Conservation (phyloP, 352 stramenopile species). For the Phytophthora cactorum region DNA sequence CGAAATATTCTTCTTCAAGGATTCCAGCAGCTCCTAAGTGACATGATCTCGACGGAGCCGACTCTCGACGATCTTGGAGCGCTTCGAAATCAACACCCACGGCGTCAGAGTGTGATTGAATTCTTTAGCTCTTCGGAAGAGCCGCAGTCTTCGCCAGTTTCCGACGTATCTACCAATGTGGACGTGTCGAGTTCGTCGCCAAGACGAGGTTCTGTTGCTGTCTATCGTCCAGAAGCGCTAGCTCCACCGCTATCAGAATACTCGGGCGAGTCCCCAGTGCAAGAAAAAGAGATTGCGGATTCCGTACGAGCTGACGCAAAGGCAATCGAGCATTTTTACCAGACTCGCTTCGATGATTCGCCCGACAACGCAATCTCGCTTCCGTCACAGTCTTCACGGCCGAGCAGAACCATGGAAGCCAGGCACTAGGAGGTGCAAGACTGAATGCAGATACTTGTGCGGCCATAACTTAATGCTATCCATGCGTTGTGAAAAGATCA, state of each 20-base stretch:
- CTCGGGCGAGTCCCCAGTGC: neutral
- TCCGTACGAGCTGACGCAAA: conserved; percentile 24
- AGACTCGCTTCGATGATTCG: conserved; percentile 67
- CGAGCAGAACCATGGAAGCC: conserved; percentile 11
- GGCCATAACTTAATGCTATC: conserved; percentile 13
- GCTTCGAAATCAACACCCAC: conserved; percentile 54
- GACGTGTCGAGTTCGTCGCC: conserved; percentile 6
- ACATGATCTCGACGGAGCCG: conserved; percentile 51
- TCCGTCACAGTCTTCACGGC: conserved; percentile 10
- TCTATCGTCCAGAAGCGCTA: conserved; percentile 11
- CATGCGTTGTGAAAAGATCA: neutral
- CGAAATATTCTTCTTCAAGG: conserved; percentile 65
- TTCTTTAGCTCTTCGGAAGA: conserved; percentile 52
- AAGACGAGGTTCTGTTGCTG: conserved; percentile 7
- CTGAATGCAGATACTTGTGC: neutral
- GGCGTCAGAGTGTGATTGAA: conserved; percentile 53
- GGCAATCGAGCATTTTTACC: conserved; percentile 58
- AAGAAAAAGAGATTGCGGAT: neutral
- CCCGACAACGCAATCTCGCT: conserved; percentile 2
- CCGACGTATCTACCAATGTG: no score
- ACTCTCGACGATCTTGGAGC: conserved; percentile 49
- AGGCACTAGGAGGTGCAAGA: neutral
- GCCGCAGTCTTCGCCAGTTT: neutral
- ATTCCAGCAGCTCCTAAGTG: conserved; percentile 58
- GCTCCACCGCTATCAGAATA: neutral